Percentiles rank a stretch among this genome's conserved stretches.
Evolutionary conservation across 2,329 filamentous ascomycete genomes (phyloP).

Genomic region (Geosmithia flava): DNA sequence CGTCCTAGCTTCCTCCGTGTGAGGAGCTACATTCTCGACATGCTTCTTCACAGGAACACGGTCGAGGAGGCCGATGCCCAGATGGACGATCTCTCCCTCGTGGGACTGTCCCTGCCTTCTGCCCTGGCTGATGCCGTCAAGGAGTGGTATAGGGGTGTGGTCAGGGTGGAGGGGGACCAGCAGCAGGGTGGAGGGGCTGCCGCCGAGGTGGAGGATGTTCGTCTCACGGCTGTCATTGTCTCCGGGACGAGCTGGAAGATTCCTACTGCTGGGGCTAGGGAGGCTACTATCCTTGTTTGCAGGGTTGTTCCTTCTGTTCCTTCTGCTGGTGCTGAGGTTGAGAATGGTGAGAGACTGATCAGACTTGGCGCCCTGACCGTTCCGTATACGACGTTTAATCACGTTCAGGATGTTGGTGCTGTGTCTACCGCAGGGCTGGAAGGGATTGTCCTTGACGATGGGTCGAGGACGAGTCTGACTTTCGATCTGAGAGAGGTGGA

Average conservation of each 20-base stretch:
- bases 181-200: too few species aligned
- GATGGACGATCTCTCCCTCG: background rate
- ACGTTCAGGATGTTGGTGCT: conserved; percentile 8
- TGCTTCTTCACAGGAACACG: conserved; percentile 7
- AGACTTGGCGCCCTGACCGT: conserved; percentile 2
- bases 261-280: background rate
- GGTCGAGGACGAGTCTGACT: conserved; percentile 10
- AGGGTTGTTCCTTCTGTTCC: conserved; percentile 5
- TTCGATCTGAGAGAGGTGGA: conserved; percentile 19
- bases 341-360: background rate
- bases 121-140: conserved; percentile 5
- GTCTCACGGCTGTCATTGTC: conserved; percentile 4
- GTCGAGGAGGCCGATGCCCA: background rate
- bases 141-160: conserved; percentile 1
- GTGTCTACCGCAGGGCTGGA: conserved; percentile 13
- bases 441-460: conserved; percentile 5
- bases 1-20: conserved; percentile 23
- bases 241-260: conserved; percentile 2
- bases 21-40: conserved; percentile 18
- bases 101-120: conserved; percentile 2
- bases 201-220: background rate
- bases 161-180: background rate
- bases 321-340: background rate
- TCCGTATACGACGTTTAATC: conserved; percentile 10
- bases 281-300: conserved; percentile 16